Conservation (phyloP, 768 basidiomycete species). For the Paxillus involutus region DNA sequence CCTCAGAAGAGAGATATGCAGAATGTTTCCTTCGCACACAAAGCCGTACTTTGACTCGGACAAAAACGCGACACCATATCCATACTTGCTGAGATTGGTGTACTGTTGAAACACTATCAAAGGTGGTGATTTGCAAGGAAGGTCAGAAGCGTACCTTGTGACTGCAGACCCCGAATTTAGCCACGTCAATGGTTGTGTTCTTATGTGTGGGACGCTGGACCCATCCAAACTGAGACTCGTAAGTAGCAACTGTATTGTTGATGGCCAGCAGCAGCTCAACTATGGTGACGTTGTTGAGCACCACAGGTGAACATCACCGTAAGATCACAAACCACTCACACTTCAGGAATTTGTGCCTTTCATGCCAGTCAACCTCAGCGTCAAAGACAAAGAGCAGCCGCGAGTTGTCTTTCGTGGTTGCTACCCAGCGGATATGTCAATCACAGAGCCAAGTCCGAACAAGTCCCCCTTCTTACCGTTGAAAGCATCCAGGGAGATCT, state of each 20-base stretch:
- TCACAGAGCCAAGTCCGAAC: not conserved
- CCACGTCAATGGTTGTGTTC: too few relatives aligned
- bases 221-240: too few relatives aligned
- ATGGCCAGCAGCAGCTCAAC: slow-evolving; percentile 91
- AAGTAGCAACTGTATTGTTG: slow-evolving; percentile 79
- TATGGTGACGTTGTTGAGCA: slow-evolving; percentile 24
- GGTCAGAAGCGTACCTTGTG: slow-evolving; percentile 66
- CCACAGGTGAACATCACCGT: not conserved
- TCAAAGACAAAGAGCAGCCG: too few relatives aligned
- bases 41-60: slow-evolving; percentile 98
- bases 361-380: too few relatives aligned
- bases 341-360: too few relatives aligned
- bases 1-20: slow-evolving; percentile 88
- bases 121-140: too few relatives aligned
- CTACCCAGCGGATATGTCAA: slow-evolving; percentile 31
- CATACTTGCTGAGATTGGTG: slow-evolving; percentile 88
- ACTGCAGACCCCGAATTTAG: slow-evolving; percentile 96
- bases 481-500: too few relatives aligned
- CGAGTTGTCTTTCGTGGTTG: too few relatives aligned
- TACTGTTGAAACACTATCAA: too few relatives aligned
- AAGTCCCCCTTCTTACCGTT: slow-evolving; percentile 40
- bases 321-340: not conserved
- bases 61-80: slow-evolving; percentile 91
- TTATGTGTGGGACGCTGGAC: too few relatives aligned
- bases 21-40: slow-evolving; percentile 78